phyloP scores from a whole-genome alignment of 202 grass and related monocot genomes.

The Saccharum hybrid region DNA sequence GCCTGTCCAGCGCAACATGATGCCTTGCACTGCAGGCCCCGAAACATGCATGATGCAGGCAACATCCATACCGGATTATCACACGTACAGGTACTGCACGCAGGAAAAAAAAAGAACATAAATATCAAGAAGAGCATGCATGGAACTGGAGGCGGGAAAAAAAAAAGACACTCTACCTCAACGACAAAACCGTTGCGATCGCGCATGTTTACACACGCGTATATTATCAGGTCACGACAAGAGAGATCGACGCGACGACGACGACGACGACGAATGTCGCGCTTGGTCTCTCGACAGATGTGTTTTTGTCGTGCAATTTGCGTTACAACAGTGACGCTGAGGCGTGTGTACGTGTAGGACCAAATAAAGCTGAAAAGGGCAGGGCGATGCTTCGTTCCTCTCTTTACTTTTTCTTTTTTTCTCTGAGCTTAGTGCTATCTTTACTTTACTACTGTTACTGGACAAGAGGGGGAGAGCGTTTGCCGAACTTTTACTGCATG shows the following conservation, averaged over 20 bases:
- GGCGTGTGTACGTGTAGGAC: neutral
- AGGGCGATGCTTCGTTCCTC: no score
- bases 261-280: neutral
- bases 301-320: neutral
- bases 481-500: neutral
- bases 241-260: neutral
- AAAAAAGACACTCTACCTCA: neutral
- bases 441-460: no score
- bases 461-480: no score
- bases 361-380: neutral
- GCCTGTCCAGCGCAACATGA: neutral
- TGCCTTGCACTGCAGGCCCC: neutral
- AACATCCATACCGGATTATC: neutral
- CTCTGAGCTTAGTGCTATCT: no score
- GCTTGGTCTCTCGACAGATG: neutral
- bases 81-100: neutral
- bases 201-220: neutral
- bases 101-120: neutral
- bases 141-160: neutral
- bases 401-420: no score
- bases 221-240: no score
- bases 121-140: neutral
- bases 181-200: conserved; percentile 5
- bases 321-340: neutral
- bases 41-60: neutral